A percentile compares a stretch with the other conserved stretches of the same genome.
Conservation (phyloP, 169 alveolate species). For the Babesia caballi region DNA sequence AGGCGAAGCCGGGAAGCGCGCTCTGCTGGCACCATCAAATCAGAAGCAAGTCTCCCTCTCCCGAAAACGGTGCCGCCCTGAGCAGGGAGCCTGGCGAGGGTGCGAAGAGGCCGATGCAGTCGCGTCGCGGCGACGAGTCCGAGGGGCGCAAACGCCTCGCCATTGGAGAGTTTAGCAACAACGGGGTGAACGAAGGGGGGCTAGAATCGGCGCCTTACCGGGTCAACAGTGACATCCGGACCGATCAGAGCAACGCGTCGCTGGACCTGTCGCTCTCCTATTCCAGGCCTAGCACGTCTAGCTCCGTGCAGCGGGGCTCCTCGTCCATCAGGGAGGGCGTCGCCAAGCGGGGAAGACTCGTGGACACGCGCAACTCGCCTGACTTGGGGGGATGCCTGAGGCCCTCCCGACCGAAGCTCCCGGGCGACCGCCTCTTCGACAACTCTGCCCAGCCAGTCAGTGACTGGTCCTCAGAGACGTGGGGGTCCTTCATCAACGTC, state of each 20-base stretch:
- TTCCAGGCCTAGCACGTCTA: not conserved
- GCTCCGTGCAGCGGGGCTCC: not conserved
- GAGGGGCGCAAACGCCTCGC: no score
- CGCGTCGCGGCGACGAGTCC: no score
- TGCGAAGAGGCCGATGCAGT: no score
- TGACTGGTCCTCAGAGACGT: slow-evolving; percentile 34
- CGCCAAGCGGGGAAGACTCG: slow-evolving; percentile 10
- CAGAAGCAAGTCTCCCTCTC: not conserved
- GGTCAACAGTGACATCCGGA: not conserved
- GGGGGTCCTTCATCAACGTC: slow-evolving; percentile 55
- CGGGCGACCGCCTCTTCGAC: not conserved
- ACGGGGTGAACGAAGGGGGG: not conserved
- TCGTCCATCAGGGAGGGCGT: not conserved
- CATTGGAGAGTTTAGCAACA: not conserved
- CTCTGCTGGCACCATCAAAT: not conserved
- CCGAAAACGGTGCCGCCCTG: not conserved
- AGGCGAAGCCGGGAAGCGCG: not conserved
- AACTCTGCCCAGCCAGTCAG: not conserved
- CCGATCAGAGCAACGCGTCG: not conserved
- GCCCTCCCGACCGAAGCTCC: not conserved
- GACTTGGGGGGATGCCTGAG: not conserved
- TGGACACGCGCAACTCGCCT: not conserved
- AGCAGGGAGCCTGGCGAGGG: no score
- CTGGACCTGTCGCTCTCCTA: not conserved
- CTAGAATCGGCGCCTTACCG: not conserved